A percentile compares a stretch with the other conserved stretches of the same genome.
Conservation (phyloP, 352 stramenopile species). For the Elongisporangium prolatum region DNA sequence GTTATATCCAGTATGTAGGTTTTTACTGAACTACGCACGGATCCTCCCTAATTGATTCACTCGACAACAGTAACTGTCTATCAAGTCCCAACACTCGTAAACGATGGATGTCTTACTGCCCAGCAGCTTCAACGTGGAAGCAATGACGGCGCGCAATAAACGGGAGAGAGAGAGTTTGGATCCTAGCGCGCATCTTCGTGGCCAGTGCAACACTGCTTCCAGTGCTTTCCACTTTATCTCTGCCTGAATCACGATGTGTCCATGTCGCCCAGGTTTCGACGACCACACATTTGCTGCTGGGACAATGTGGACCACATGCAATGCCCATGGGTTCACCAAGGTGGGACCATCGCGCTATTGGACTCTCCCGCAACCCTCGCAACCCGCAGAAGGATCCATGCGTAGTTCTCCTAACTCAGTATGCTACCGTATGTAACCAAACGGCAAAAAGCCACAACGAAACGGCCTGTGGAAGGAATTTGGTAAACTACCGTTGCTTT, state of each 20-base stretch:
- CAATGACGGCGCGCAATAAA: not conserved
- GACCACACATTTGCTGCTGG: not conserved
- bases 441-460: not conserved
- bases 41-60: not conserved
- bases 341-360: not conserved
- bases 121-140: not conserved
- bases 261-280: not conserved
- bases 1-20: not conserved
- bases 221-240: not conserved
- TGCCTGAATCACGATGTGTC: not conserved
- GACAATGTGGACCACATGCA: not conserved
- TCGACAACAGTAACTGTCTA: not conserved
- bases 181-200: not conserved
- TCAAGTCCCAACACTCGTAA: not conserved
- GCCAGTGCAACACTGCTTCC: not conserved
- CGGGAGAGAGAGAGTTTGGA: not conserved
- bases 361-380: not conserved
- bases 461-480: not conserved
- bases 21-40: not conserved
- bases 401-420: not conserved
- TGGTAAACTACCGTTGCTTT: not conserved
- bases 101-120: not conserved
- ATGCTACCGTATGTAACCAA: not conserved
- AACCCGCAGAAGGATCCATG: not conserved
- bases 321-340: not conserved